phyloP scores from a whole-genome alignment of 208 protist genomes.

The Leishmania tropica region DNA sequence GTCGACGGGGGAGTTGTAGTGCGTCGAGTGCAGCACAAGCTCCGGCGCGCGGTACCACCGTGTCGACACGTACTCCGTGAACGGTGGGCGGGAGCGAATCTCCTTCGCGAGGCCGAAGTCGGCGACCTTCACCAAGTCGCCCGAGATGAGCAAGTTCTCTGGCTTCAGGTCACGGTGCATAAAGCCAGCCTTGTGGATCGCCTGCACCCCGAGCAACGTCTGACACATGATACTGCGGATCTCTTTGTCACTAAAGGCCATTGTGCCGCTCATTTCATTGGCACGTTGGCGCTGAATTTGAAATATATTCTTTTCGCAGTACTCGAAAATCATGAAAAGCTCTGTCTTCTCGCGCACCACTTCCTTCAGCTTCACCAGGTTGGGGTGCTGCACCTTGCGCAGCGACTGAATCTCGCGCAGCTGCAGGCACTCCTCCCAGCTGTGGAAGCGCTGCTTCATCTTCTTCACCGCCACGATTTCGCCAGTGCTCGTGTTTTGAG shows the following conservation, averaged over 20 bases:
- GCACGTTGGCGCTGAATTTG: conserved; percentile 93
- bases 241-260: conserved; percentile 93
- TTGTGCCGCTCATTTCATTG: conserved; percentile 70
- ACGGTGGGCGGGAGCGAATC: conserved; percentile 96
- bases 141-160: conserved; percentile 91
- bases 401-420: conserved; percentile 97
- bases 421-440: conserved; percentile 98
- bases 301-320: conserved; percentile 97
- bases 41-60: conserved; percentile 98
- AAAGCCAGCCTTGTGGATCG: conserved; percentile 93
- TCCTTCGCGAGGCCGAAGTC: conserved; percentile 97
- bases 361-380: conserved; percentile 98
- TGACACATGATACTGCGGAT: conserved; percentile 96
- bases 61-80: conserved; percentile 98
- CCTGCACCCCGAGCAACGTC: conserved; percentile 80
- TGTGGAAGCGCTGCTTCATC: conserved; percentile 98
- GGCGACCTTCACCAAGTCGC: conserved; percentile 95
- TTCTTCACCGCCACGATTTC: conserved; percentile 99
- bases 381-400: conserved; percentile 96
- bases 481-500: conserved; percentile 84
- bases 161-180: conserved; percentile 96
- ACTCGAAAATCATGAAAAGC: conserved; percentile 98
- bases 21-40: conserved; percentile 97
- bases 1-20: conserved; percentile 98
- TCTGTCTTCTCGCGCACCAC: conserved; percentile 98